Percentiles rank a stretch among this genome's conserved stretches.
phyloP scores from a whole-genome alignment of 768 basidiomycete species.

The Suillus clintonianus region DNA sequence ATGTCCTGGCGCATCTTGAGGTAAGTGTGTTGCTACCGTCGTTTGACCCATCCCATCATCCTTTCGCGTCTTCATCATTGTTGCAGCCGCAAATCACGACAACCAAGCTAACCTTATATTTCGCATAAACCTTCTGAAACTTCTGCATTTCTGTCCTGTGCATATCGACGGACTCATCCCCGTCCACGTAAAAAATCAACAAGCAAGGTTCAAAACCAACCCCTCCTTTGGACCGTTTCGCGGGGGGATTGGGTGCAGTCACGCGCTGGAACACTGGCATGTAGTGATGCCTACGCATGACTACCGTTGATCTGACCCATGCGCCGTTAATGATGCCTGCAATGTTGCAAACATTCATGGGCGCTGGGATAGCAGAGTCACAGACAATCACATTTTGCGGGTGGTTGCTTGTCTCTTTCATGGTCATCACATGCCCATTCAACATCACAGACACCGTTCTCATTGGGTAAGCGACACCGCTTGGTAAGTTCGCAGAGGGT shows the following conservation, averaged over 20 bases:
- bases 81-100: slow-evolving; percentile 7
- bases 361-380: slow-evolving; percentile 1
- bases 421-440: not conserved
- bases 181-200: slow-evolving; percentile 7
- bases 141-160: slow-evolving; percentile 2
- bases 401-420: not conserved
- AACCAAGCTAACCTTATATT: not conserved
- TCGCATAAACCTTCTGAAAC: slow-evolving; percentile 7
- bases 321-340: slow-evolving; percentile 1
- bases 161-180: not conserved
- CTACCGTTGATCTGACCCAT: slow-evolving; percentile 3
- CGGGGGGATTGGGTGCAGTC: slow-evolving; percentile 2
- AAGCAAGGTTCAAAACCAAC: slow-evolving; percentile 3
- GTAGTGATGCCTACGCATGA: slow-evolving; percentile 6
- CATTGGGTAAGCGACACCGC: not conserved
- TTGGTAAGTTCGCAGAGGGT: too few relatives aligned
- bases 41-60: slow-evolving; percentile 5
- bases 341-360: slow-evolving; percentile 1
- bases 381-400: slow-evolving; percentile 9
- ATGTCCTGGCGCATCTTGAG: not conserved
- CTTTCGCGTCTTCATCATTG: slow-evolving; percentile 5
- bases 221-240: not conserved
- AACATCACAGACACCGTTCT: not conserved
- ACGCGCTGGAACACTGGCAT: slow-evolving; percentile 9
- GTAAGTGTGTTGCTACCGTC: not conserved